These are phyloP conservation scores for Zygnema cylindricum DNA, from an alignment of 139 green algal species.

Conservation along the genomic window DNA sequence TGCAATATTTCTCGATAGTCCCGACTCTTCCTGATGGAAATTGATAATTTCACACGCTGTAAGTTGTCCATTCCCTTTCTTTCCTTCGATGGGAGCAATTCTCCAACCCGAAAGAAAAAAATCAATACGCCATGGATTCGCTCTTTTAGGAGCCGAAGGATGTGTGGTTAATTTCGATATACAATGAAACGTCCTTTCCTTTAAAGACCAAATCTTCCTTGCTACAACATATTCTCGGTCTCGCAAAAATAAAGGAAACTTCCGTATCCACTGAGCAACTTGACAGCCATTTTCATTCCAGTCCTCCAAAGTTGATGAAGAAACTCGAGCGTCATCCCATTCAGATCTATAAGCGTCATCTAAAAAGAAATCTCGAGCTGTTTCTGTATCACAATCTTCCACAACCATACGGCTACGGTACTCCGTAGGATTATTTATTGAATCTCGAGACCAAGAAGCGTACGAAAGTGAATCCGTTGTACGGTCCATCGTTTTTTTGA, in stretches of 20 bases:
- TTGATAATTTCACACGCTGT: slow-evolving; percentile 37
- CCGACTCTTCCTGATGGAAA: slow-evolving; percentile 38
- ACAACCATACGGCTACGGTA: slow-evolving; percentile 50
- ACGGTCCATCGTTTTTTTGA: neutral
- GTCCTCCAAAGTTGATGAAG: slow-evolving; percentile 23
- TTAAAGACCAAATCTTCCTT: slow-evolving; percentile 9
- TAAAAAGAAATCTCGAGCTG: slow-evolving; percentile 55
- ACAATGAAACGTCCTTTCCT: slow-evolving; percentile 24
- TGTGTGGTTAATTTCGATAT: slow-evolving; percentile 39
- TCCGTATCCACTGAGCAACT: slow-evolving; percentile 37
- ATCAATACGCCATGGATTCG: slow-evolving; percentile 11
- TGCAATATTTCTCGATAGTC: slow-evolving; percentile 6
- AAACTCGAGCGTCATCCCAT: slow-evolving; percentile 53
- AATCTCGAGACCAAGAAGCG: slow-evolving; percentile 22
- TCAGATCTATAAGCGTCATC: slow-evolving; percentile 53
- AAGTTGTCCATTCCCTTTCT: neutral
- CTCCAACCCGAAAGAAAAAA: slow-evolving; percentile 29
- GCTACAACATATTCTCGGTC: slow-evolving; percentile 42
- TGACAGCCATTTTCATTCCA: slow-evolving; percentile 21
- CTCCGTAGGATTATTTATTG: slow-evolving; percentile 40
- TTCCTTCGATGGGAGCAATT: neutral
- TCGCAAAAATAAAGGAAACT: slow-evolving; percentile 45
- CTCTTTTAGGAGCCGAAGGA: neutral
- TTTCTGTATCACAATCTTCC: slow-evolving; percentile 38
- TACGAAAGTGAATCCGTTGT: slow-evolving; percentile 22